A percentile compares a stretch with the other conserved stretches of the same genome.
These are phyloP conservation scores for Xylaria telfairii DNA, from an alignment of 495 filamentous ascomycete genomes.

Conservation along the genomic window DNA sequence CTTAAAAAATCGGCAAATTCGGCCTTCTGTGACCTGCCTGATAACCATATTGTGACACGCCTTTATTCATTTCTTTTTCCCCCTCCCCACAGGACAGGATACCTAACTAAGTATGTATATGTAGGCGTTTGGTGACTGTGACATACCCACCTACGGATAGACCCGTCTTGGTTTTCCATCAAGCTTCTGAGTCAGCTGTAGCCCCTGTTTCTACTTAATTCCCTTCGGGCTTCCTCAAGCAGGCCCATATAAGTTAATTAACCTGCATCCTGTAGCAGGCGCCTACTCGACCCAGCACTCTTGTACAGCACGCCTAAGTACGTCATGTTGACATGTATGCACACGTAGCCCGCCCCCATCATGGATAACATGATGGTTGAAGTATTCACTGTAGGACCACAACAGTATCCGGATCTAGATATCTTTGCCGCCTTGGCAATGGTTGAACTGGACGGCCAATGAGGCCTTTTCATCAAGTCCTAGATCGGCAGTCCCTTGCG, in stretches of 20 bases:
- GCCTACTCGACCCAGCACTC: no score
- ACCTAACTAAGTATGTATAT: no score
- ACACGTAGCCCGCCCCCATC: not conserved
- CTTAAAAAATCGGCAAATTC: not conserved
- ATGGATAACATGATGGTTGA: not conserved
- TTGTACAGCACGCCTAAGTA: not conserved
- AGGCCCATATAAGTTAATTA: not conserved
- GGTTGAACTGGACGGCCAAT: not conserved
- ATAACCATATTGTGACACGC: not conserved
- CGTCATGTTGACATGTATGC: not conserved
- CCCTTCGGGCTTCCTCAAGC: not conserved
- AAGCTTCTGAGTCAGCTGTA: not conserved
- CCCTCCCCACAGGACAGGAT: no score
- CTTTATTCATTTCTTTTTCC: not conserved
- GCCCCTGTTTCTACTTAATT: not conserved
- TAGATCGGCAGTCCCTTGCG: slow-evolving; percentile 21
- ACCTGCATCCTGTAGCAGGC: no score
- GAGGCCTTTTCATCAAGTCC: not conserved
- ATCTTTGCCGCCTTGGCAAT: not conserved
- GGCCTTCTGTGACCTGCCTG: not conserved
- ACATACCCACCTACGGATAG: not conserved
- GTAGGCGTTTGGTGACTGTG: not conserved
- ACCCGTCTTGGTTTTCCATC: not conserved
- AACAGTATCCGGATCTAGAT: not conserved
- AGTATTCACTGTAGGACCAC: not conserved